Conservation (phyloP, 495 filamentous ascomycete species). For the Sporormia fimetaria region DNA sequence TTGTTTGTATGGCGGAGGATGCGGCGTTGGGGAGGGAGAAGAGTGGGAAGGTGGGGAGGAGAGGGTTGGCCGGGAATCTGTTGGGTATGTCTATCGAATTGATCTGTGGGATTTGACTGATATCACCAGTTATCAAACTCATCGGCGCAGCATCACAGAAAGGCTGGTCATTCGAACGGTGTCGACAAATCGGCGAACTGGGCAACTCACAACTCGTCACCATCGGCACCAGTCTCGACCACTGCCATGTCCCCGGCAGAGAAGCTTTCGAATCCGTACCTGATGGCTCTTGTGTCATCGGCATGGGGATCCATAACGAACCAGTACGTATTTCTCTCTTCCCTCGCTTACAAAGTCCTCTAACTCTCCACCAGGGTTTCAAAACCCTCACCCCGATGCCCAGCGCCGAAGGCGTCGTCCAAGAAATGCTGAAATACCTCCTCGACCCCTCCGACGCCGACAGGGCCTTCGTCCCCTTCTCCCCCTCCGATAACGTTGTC, state of each 20-base stretch:
- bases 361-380: slow-evolving; percentile 36
- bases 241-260: slow-evolving; percentile 52
- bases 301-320: slow-evolving; percentile 54
- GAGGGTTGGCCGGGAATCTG: slow-evolving; percentile 48
- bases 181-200: slow-evolving; percentile 44
- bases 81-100: slow-evolving; percentile 12
- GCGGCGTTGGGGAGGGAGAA: slow-evolving; percentile 48
- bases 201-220: slow-evolving; percentile 46
- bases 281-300: slow-evolving; percentile 43
- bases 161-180: slow-evolving; percentile 39
- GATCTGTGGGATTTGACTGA: slow-evolving; percentile 2
- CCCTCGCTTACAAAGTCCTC: not conserved
- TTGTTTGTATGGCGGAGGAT: slow-evolving; percentile 51
- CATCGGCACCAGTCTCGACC: slow-evolving; percentile 49
- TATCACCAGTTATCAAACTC: slow-evolving; percentile 29
- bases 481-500: slow-evolving; percentile 42
- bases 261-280: slow-evolving; percentile 42
- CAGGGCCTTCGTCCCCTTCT: slow-evolving; percentile 48
- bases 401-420: slow-evolving; percentile 42
- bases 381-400: slow-evolving; percentile 45
- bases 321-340: slow-evolving; percentile 28
- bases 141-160: slow-evolving; percentile 29
- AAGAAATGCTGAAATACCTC: slow-evolving; percentile 42
- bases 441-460: slow-evolving; percentile 46
- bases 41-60: slow-evolving; percentile 44